These are phyloP conservation scores for Cladophialophora bantiana DNA, from an alignment of 2,329 filamentous ascomycete species.

Conservation along the genomic window DNA sequence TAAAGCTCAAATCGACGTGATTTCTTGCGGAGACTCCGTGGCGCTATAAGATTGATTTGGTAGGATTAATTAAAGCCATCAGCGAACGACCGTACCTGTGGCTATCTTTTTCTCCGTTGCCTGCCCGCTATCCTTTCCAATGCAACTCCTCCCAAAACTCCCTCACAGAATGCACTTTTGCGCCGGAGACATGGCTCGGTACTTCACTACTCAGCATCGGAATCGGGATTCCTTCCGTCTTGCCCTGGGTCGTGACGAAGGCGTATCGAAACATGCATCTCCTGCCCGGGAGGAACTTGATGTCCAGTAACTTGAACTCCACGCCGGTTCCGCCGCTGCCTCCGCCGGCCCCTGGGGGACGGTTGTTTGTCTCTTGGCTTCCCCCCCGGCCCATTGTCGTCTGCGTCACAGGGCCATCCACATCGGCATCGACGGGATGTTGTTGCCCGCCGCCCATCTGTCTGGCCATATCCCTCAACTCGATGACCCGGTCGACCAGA, in stretches of 20 bases:
- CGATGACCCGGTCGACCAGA: constrained; percentile 26
- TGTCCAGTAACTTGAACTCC: constrained; percentile 24
- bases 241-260: not conserved
- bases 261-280: constrained; percentile 22
- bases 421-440: not conserved
- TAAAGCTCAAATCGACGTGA: not conserved
- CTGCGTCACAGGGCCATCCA: not conserved
- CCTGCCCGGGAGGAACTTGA: constrained; percentile 19
- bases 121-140: not conserved
- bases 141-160: constrained; percentile 3
- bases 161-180: not conserved
- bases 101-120: not conserved
- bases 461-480: constrained; percentile 17
- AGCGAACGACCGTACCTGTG: not conserved
- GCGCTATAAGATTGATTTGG: not conserved
- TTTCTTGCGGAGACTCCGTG: not conserved
- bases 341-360: not conserved
- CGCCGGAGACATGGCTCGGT: not conserved
- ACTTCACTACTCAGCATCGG: not conserved
- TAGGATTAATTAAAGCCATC: not conserved
- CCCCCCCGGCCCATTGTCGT: not conserved
- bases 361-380: not conserved
- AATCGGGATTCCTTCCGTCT: not conserved
- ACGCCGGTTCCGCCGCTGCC: not conserved
- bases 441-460: not conserved